Evolutionary conservation across 2,329 filamentous ascomycete species (phyloP).

Genomic region (Zarea fungicola): DNA sequence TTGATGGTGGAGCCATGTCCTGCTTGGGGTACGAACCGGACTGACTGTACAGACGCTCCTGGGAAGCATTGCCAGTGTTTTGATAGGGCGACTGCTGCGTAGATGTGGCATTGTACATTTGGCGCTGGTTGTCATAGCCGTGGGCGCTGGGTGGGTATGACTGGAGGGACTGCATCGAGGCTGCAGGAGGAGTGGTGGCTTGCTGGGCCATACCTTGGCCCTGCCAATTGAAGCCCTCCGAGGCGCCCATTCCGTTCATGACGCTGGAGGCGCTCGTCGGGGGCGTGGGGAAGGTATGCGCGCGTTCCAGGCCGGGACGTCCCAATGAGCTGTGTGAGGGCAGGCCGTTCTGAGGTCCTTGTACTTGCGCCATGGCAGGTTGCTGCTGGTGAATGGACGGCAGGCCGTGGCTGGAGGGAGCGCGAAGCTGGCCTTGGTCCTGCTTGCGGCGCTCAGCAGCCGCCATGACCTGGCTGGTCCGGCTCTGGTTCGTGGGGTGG

Average conservation of each 20-base stretch:
- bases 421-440: slow-evolving; percentile 61
- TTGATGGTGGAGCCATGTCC: slow-evolving; percentile 81
- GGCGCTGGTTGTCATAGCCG: slow-evolving; percentile 70
- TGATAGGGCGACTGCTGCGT: slow-evolving; percentile 68
- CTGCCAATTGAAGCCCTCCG: slow-evolving; percentile 77
- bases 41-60: slow-evolving; percentile 65
- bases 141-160: slow-evolving; percentile 65
- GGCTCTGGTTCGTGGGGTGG: slow-evolving; percentile 81
- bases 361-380: slow-evolving; percentile 51
- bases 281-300: slow-evolving; percentile 90
- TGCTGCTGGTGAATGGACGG: slow-evolving; percentile 66
- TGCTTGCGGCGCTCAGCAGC: slow-evolving; percentile 73
- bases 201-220: slow-evolving; percentile 58
- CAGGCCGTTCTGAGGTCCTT: slow-evolving; percentile 49
- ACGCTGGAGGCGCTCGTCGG: slow-evolving; percentile 89
- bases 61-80: slow-evolving; percentile 52
- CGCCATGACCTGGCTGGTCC: slow-evolving; percentile 82
- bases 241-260: slow-evolving; percentile 65
- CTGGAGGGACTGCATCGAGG: slow-evolving; percentile 70
- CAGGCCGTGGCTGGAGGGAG: slow-evolving; percentile 47
- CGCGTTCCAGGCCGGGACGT: slow-evolving; percentile 73
- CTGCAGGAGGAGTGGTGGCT: slow-evolving; percentile 81
- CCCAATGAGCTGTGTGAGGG: slow-evolving; percentile 66
- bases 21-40: slow-evolving; percentile 67
- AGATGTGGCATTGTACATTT: slow-evolving; percentile 70